A percentile compares a stretch with the other conserved stretches of the same genome.
Conservation (phyloP, 2,329 filamentous ascomycete genomes). For the Aspergillus alliaceus region DNA sequence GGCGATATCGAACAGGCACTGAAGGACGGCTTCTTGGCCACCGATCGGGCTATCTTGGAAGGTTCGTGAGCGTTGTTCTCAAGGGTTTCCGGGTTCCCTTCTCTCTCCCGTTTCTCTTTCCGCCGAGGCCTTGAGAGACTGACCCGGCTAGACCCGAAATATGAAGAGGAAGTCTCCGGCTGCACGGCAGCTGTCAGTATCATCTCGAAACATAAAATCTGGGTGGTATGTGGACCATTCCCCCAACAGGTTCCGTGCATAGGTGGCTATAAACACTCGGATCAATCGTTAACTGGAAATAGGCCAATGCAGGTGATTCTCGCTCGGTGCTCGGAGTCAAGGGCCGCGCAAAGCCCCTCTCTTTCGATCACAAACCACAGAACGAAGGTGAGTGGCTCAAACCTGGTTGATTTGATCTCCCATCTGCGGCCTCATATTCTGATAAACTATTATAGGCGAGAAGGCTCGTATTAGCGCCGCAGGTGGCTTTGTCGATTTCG, state of each 20-base stretch:
- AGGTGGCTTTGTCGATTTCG: conserved; percentile 97
- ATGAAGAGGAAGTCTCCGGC: conserved; percentile 96
- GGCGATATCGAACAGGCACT: conserved; percentile 92
- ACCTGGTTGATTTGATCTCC: background rate
- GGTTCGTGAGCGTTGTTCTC: conserved; percentile 58
- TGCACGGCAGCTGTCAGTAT: conserved; percentile 93
- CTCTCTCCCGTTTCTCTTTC: background rate
- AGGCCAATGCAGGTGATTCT: conserved; percentile 98
- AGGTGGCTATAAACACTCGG: background rate
- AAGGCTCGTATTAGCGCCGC: conserved; percentile 94
- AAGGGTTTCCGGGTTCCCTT: background rate
- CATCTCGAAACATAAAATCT: conserved; percentile 89
- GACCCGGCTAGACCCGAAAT: conserved; percentile 73
- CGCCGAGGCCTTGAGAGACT: conserved; percentile 10
- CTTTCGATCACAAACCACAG: conserved; percentile 99
- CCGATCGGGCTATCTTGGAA: conserved; percentile 90
- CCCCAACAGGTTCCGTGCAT: background rate
- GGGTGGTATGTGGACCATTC: conserved; percentile 68
- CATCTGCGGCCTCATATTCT: conserved; percentile 1
- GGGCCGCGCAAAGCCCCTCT: conserved; percentile 93
- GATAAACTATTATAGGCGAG: conserved; percentile 63
- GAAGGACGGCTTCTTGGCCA: conserved; percentile 95
- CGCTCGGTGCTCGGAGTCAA: conserved; percentile 94
- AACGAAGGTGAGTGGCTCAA: conserved; percentile 71
- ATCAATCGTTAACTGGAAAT: conserved; percentile 25